A percentile compares a stretch with the other conserved stretches of the same genome.
These are phyloP conservation scores for Pleurotus pulmonarius DNA, from an alignment of 768 basidiomycete species.

Conservation along the genomic window DNA sequence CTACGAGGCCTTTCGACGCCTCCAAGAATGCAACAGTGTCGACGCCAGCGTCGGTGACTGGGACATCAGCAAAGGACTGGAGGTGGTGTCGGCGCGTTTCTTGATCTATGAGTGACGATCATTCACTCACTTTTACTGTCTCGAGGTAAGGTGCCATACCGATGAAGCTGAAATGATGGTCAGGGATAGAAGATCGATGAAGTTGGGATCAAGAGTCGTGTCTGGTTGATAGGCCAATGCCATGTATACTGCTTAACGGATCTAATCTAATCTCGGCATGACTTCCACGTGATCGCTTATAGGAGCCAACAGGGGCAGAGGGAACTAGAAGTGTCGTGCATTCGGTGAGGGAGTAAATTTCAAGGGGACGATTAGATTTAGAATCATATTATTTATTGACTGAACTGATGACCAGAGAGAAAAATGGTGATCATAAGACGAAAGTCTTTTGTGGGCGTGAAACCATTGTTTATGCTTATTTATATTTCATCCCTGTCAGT, in stretches of 20 bases:
- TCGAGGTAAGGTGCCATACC: conserved; percentile 76
- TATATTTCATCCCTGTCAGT: too few species aligned
- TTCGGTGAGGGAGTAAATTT: too few species aligned
- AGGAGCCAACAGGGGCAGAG: too few species aligned
- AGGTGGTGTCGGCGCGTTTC: neutral
- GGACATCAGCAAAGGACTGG: conserved; percentile 93
- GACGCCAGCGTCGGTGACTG: conserved; percentile 80
- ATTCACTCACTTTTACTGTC: conserved; percentile 52
- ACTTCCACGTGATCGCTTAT: too few species aligned
- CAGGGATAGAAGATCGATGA: conserved; percentile 7
- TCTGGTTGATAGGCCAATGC: conserved; percentile 1
- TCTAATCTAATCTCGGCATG: neutral
- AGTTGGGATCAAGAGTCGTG: conserved; percentile 5
- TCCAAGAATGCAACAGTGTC: conserved; percentile 87
- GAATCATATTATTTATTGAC: too few species aligned
- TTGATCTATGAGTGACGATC: neutral
- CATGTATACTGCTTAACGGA: neutral
- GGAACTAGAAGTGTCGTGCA: too few species aligned
- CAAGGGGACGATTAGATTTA: too few species aligned
- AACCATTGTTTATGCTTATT: neutral
- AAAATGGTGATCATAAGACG: too few species aligned
- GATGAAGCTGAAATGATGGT: conserved; percentile 13
- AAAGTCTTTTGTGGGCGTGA: neutral
- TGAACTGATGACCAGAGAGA: too few species aligned
- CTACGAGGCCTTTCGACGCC: conserved; percentile 83